Conservation (phyloP, 495 filamentous ascomycete species). For the Tuber borchii region DNA sequence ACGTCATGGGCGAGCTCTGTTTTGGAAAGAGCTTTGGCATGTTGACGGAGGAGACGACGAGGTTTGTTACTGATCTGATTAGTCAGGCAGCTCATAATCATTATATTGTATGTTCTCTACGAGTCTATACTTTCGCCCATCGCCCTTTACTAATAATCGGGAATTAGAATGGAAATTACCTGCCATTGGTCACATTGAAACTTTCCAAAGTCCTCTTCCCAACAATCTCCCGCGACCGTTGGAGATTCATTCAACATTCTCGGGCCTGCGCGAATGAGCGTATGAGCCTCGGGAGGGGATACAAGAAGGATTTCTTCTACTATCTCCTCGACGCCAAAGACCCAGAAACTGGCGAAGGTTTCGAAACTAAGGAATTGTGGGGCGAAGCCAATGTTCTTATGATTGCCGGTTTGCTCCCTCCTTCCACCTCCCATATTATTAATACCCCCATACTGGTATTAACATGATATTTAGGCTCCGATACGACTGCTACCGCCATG, state of each 20-base stretch:
- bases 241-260: conserved; percentile 58
- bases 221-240: conserved; percentile 52
- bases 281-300: conserved; percentile 43
- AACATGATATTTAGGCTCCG: conserved; percentile 46
- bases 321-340: conserved; percentile 56
- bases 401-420: conserved; percentile 44
- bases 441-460: neutral
- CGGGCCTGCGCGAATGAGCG: conserved; percentile 53
- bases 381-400: conserved; percentile 43
- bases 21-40: conserved; percentile 42
- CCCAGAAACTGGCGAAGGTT: conserved; percentile 48
- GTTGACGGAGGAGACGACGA: conserved; percentile 43
- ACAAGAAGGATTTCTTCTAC: conserved; percentile 49
- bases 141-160: neutral
- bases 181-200: conserved; percentile 51
- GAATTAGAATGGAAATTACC: conserved; percentile 54
- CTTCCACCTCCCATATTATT: neutral
- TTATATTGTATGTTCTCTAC: conserved; percentile 47
- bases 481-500: conserved; percentile 56
- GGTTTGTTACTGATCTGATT: conserved; percentile 49
- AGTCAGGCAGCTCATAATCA: conserved; percentile 52
- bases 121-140: neutral
- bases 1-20: conserved; percentile 47
- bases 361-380: conserved; percentile 42
- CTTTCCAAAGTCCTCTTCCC: conserved; percentile 57